Conservation (phyloP, 2,329 filamentous ascomycete species). For the Corinectria fuckeliana region DNA sequence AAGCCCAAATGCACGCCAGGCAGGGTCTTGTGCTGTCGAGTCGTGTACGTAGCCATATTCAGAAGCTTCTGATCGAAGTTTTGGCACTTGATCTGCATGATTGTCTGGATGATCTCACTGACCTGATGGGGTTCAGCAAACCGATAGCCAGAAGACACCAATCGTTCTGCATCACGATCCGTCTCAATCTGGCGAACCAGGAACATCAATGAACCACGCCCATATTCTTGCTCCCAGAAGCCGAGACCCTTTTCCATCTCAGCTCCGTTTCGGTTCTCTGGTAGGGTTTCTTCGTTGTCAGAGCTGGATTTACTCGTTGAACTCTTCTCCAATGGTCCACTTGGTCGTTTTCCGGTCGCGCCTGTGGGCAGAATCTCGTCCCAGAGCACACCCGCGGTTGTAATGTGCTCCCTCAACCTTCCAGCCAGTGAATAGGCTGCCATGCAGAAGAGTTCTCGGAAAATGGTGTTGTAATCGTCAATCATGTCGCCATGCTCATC, state of each 20-base stretch:
- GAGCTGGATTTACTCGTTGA: conserved; percentile 16
- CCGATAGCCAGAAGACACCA: conserved; percentile 77
- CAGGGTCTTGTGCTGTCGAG: conserved; percentile 52
- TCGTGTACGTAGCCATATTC: conserved; percentile 67
- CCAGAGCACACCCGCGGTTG: conserved; percentile 72
- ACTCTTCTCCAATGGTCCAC: conserved; percentile 24
- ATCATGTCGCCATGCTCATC: conserved; percentile 64
- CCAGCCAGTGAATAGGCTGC: conserved; percentile 77
- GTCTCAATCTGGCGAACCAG: conserved; percentile 70
- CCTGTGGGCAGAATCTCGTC: conserved; percentile 78
- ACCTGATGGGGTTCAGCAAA: conserved; percentile 77
- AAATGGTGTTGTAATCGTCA: conserved; percentile 75
- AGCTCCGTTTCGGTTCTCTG: conserved; percentile 36
- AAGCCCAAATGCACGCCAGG: conserved; percentile 64
- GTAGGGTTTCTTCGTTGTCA: conserved; percentile 17
- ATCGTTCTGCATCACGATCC: conserved; percentile 64
- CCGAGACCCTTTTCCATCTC: conserved; percentile 51
- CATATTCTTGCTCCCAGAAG: conserved; percentile 50
- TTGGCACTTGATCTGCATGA: conserved; percentile 73
- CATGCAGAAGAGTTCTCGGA: conserved; percentile 83
- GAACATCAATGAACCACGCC: conserved; percentile 81
- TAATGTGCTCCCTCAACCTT: conserved; percentile 67
- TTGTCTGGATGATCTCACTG: conserved; percentile 69
- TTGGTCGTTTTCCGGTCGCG: conserved; percentile 37
- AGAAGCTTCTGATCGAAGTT: conserved; percentile 68